Evolutionary conservation across 1,284 basidiomycete genomes (phyloP).

Genomic region (Fomitopsis palustris): DNA sequence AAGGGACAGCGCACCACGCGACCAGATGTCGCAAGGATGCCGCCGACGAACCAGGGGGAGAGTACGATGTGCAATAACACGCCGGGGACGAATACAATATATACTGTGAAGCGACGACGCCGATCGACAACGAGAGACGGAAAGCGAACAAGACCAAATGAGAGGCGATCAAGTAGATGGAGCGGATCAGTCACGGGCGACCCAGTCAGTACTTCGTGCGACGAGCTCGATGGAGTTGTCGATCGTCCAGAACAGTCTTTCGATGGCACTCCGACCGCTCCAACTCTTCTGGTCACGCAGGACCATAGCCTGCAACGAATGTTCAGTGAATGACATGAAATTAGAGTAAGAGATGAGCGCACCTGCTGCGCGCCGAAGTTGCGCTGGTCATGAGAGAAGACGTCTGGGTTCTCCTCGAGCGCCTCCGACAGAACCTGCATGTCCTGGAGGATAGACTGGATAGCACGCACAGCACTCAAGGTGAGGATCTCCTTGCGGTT

Average conservation of each 20-base stretch:
- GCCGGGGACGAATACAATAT: not conserved
- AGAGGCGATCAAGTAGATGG: conserved; percentile 6
- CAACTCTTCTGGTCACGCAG: conserved; percentile 90
- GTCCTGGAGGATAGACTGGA: conserved; percentile 82
- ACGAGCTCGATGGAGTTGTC: conserved; percentile 84
- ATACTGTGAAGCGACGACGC: conserved; percentile 4
- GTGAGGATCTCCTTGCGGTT: conserved; percentile 76
- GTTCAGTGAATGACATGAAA: conserved; percentile 12
- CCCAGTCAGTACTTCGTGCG: conserved; percentile 79
- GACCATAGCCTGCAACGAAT: conserved; percentile 73
- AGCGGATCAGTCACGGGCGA: conserved; percentile 59
- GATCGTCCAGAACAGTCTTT: conserved; percentile 85
- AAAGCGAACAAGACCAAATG: conserved; percentile 2
- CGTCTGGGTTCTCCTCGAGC: conserved; percentile 83
- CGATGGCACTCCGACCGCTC: conserved; percentile 84
- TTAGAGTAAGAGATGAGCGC: conserved; percentile 22
- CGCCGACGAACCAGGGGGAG: not conserved
- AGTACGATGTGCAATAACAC: not conserved
- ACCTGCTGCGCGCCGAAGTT: conserved; percentile 95
- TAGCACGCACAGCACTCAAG: conserved; percentile 66
- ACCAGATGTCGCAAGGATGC: conserved; percentile 4
- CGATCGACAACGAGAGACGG: not conserved
- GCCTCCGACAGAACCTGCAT: conserved; percentile 83
- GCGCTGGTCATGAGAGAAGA: conserved; percentile 86
- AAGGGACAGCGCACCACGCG: not conserved